Percentiles rank a stretch among this genome's conserved stretches.
These are phyloP conservation scores for Aureobasidium sp. DNA, from an alignment of 2,329 filamentous ascomycete species.

Conservation along the genomic window DNA sequence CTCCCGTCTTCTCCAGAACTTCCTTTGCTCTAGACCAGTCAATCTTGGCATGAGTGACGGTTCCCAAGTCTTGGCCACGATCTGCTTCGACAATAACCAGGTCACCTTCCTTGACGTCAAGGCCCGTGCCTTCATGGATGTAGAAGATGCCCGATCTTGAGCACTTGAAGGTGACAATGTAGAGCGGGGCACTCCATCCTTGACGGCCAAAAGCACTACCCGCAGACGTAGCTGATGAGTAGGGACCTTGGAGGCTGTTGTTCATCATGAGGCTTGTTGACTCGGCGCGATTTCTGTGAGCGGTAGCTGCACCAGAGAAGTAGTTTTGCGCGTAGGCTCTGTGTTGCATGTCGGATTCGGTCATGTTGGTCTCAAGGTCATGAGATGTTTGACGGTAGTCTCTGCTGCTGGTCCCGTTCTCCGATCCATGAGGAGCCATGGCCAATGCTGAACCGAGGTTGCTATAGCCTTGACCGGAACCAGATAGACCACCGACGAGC, in stretches of 20 bases:
- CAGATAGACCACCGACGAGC: conserved; percentile 18
- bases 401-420: not conserved
- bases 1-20: conserved; percentile 80
- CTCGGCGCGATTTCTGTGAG: conserved; percentile 14
- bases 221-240: not conserved
- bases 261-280: conserved; percentile 20
- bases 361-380: conserved; percentile 5
- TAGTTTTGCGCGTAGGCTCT: conserved; percentile 16
- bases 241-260: conserved; percentile 15
- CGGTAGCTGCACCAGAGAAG: conserved; percentile 16
- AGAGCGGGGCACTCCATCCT: conserved; percentile 57
- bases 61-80: conserved; percentile 88
- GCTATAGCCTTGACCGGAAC: not conserved
- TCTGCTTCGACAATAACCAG: conserved; percentile 97
- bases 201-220: conserved; percentile 24
- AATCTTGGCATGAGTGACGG: conserved; percentile 79
- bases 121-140: conserved; percentile 87
- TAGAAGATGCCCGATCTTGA: conserved; percentile 93
- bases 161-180: conserved; percentile 94
- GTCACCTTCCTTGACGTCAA: conserved; percentile 83
- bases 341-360: conserved; percentile 14
- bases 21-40: conserved; percentile 82
- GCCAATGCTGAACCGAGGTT: not conserved
- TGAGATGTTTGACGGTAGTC: not conserved
- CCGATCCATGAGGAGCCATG: not conserved